A percentile compares a stretch with the other conserved stretches of the same genome.
Conservation (phyloP, 225 moss, liverwort and hornwort genomes). For the Anthoceros angustus region DNA sequence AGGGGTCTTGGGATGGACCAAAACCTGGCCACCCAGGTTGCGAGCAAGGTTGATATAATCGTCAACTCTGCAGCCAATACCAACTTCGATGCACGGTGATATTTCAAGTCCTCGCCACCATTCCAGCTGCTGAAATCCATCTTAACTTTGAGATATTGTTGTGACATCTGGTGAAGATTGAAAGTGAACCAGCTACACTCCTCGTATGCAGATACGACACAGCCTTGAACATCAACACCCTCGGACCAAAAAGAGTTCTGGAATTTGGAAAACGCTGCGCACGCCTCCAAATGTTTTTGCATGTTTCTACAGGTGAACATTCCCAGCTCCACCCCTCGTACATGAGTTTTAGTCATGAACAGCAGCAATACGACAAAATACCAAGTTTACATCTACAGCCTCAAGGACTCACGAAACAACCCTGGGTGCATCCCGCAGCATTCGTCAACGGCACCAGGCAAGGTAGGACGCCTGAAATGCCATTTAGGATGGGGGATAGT, state of each 20-base stretch:
- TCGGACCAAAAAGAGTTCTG: constrained; percentile 11
- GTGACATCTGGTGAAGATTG: not conserved
- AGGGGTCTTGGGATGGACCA: constrained; percentile 39
- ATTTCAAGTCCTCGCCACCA: not conserved
- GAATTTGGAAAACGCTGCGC: constrained; percentile 14
- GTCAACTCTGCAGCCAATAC: constrained; percentile 74
- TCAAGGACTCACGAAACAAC: not conserved
- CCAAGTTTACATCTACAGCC: not conserved
- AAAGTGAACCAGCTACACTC: not conserved
- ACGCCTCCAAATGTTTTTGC: constrained; percentile 10
- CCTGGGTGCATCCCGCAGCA: constrained; percentile 19
- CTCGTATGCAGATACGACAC: constrained; percentile 18
- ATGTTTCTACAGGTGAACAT: constrained; percentile 14
- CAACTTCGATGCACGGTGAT: constrained; percentile 59
- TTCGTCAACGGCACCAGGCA: constrained; percentile 60
- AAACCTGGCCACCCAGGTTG: constrained; percentile 18
- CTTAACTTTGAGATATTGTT: not conserved
- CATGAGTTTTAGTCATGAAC: not conserved
- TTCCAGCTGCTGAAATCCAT: not conserved
- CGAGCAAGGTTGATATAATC: constrained; percentile 36
- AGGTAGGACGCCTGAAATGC: constrained; percentile 42
- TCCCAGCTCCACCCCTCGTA: not conserved
- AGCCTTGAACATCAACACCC: constrained; percentile 16
- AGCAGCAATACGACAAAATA: no score
- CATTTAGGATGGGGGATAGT: constrained; percentile 55